Conservation (phyloP, 2,329 filamentous ascomycete genomes). For the Parastagonospora avenae region DNA sequence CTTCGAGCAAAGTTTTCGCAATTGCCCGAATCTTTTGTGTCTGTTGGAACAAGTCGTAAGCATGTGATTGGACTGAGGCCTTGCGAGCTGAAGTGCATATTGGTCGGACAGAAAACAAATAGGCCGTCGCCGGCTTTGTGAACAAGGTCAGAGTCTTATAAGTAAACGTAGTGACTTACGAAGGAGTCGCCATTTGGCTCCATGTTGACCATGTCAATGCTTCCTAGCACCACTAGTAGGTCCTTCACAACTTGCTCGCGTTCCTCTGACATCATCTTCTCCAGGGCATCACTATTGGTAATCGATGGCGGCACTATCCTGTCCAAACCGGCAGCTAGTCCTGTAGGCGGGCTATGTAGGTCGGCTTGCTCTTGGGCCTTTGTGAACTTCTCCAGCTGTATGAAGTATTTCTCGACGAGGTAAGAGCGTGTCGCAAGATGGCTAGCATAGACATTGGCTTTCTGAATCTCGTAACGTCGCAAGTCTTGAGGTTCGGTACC, state of each 20-base stretch:
- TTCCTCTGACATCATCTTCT: constrained; percentile 72
- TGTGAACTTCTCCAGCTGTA: constrained; percentile 69
- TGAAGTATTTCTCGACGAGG: constrained; percentile 85
- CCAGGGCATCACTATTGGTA: constrained; percentile 53
- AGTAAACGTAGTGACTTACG: constrained; percentile 52
- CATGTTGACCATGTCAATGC: constrained; percentile 83
- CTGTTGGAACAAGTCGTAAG: constrained; percentile 47
- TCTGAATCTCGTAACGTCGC: constrained; percentile 78
- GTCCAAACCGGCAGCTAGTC: constrained; percentile 35
- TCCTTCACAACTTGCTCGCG: constrained; percentile 82
- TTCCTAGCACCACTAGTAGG: constrained; percentile 73
- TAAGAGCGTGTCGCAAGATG: constrained; percentile 82
- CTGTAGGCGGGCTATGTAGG: constrained; percentile 35
- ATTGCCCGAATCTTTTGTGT: constrained; percentile 86
- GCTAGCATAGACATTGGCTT: constrained; percentile 85
- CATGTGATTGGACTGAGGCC: constrained; percentile 18
- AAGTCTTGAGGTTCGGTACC: constrained; percentile 42
- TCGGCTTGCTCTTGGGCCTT: constrained; percentile 52
- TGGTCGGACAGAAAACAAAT: constrained; percentile 9
- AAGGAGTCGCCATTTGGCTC: constrained; percentile 72
- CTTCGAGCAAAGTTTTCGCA: constrained; percentile 76
- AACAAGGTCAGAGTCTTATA: constrained; percentile 17
- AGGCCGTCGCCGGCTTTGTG: constrained; percentile 8
- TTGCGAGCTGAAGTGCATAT: constrained; percentile 11
- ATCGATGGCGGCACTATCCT: constrained; percentile 26